Evolutionary conservation across 1,284 basidiomycete genomes (phyloP).

Genomic region (Gymnopus androsaceus): DNA sequence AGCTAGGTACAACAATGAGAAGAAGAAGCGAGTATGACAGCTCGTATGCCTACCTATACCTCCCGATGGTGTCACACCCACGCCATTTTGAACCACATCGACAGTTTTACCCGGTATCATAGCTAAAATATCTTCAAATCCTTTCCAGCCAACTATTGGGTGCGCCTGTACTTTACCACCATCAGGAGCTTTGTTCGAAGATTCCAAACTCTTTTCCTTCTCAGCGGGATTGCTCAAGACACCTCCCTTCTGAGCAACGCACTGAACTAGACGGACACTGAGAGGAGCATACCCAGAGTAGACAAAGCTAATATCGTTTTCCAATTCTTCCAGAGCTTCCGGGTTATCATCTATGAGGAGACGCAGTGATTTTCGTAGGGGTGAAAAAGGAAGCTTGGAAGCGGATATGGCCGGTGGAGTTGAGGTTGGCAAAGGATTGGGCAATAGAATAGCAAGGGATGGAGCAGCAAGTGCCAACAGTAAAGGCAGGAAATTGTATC

Average conservation of each 20-base stretch:
- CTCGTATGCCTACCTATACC: conserved; percentile 42
- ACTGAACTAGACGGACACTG: conserved; percentile 90
- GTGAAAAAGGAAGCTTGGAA: conserved; percentile 68
- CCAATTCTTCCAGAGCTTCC: conserved; percentile 74
- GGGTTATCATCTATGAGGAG: conserved; percentile 90
- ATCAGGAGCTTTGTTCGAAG: conserved; percentile 40
- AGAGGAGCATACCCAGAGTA: conserved; percentile 98
- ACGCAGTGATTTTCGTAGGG: conserved; percentile 82
- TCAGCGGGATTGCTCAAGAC: conserved; percentile 77
- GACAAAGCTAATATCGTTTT: conserved; percentile 93
- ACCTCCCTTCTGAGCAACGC: conserved; percentile 86
- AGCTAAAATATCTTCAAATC: conserved; percentile 88
- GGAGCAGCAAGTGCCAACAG: conserved; percentile 80
- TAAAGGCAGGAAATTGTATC: conserved; percentile 86
- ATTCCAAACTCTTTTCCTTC: conserved; percentile 47
- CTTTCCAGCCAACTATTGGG: conserved; percentile 94
- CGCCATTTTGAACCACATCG: conserved; percentile 69
- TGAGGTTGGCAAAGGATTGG: conserved; percentile 61
- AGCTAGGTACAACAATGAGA: conserved; percentile 34
- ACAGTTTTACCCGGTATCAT: conserved; percentile 84
- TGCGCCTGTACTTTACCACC: conserved; percentile 72
- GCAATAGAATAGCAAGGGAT: conserved; percentile 66
- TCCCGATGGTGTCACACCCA: conserved; percentile 33
- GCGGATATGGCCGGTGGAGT: conserved; percentile 42
- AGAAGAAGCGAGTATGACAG: conserved; percentile 23